A percentile compares a stretch with the other conserved stretches of the same genome.
phyloP scores from a whole-genome alignment of 192 early-diverging fungal genomes.

The Podila clonocystis region DNA sequence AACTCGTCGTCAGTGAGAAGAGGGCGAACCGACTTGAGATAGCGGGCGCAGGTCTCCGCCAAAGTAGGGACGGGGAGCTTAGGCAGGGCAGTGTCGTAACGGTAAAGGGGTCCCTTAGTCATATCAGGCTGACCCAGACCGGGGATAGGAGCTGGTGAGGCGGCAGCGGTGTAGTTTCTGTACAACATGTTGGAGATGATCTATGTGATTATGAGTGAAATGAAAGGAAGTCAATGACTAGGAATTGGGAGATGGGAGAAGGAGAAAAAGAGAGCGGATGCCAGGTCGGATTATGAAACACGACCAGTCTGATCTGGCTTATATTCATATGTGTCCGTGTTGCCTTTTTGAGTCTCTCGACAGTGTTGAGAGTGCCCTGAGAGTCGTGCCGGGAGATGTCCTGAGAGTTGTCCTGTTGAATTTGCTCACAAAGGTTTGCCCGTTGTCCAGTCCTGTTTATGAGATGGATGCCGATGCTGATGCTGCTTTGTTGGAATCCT shows the following conservation, averaged over 20 bases:
- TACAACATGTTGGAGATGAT: slow-evolving; percentile 50
- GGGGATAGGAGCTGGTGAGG: slow-evolving; percentile 11
- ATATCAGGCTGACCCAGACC: slow-evolving; percentile 49
- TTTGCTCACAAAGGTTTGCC: not conserved
- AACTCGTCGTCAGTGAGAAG: slow-evolving; percentile 77
- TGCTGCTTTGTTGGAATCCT: not conserved
- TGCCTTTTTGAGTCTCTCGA: no score
- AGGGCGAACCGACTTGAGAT: slow-evolving; percentile 82
- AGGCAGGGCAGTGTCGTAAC: slow-evolving; percentile 81
- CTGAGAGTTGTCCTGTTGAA: no score
- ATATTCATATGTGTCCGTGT: no score
- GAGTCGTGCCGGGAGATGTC: no score
- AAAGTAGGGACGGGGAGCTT: slow-evolving; percentile 91
- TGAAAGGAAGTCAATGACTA: not conserved
- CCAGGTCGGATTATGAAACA: not conserved
- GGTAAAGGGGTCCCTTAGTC: slow-evolving; percentile 71
- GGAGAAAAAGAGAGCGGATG: not conserved
- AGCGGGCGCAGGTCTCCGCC: slow-evolving; percentile 83
- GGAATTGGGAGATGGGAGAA: not conserved
- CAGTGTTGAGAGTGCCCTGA: no score
- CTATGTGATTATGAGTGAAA: slow-evolving; percentile 6
- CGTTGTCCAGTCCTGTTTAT: not conserved
- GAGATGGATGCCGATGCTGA: not conserved
- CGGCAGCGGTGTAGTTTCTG: slow-evolving; percentile 52
- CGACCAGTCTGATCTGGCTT: no score